Evolutionary conservation across 2,329 filamentous ascomycete species (phyloP).

Genomic region (Fusarium equiseti): DNA sequence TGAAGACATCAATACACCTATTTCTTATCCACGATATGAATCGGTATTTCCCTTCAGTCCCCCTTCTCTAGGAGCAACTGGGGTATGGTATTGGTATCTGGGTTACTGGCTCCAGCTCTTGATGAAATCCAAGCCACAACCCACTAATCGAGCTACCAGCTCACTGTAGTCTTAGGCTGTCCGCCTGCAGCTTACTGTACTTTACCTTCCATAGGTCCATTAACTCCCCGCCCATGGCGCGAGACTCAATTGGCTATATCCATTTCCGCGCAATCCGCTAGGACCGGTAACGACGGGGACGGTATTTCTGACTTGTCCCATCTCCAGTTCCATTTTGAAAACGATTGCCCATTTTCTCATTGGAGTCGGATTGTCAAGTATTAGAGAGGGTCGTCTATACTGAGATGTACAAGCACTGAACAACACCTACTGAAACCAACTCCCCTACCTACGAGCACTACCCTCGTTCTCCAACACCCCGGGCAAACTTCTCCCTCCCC

Average conservation of each 20-base stretch:
- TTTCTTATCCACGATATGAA: neutral
- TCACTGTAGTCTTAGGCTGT: neutral
- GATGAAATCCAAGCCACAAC: neutral
- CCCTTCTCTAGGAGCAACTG: neutral
- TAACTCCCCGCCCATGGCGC: constrained; percentile 5
- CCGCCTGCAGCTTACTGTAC: constrained; percentile 7
- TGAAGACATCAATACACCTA: neutral
- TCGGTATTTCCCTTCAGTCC: neutral
- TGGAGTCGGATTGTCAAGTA: neutral
- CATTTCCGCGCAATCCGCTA: constrained; percentile 7
- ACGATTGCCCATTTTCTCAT: neutral
- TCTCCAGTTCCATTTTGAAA: neutral
- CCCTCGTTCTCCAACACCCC: neutral
- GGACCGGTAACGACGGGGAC: neutral
- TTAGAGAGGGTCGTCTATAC: neutral
- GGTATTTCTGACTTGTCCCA: constrained; percentile 5
- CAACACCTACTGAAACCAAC: neutral
- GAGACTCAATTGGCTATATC: constrained; percentile 5
- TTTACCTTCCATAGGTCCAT: neutral
- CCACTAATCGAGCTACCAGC: constrained; percentile 4
- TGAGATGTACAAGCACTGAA: neutral
- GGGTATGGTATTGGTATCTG: neutral
- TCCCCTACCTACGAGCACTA: neutral
- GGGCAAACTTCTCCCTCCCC: constrained; percentile 8
- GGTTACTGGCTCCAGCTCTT: neutral